These are phyloP conservation scores for Coniochaeta pulveracea DNA, from an alignment of 2,329 filamentous ascomycete species.

Conservation along the genomic window DNA sequence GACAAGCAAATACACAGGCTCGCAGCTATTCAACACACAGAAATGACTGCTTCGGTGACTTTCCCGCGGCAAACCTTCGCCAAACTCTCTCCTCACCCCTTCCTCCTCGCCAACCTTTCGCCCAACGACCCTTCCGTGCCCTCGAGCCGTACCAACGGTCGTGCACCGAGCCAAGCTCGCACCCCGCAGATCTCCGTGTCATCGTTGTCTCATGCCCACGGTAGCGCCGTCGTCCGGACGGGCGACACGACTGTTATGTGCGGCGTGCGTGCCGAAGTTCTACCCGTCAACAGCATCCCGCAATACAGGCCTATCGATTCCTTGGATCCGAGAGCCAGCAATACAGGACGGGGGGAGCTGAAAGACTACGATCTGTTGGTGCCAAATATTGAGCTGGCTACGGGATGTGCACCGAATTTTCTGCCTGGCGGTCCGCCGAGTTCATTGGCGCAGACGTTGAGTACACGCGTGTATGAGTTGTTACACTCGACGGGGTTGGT, in stretches of 20 bases:
- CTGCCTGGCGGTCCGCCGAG: conserved; percentile 75
- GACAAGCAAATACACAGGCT: too few relatives aligned
- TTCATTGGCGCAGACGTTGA: conserved; percentile 71
- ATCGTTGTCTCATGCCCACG: conserved; percentile 79
- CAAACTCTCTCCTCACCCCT: conserved; percentile 79
- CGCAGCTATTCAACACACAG: not conserved
- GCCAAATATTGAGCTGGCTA: conserved; percentile 86
- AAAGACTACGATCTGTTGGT: conserved; percentile 66
- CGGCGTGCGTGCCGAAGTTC: conserved; percentile 76
- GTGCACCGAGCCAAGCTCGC: conserved; percentile 58
- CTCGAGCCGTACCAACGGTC: conserved; percentile 70
- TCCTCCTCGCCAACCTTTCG: conserved; percentile 79
- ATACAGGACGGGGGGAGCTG: conserved; percentile 28
- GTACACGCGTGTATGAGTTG: conserved; percentile 66
- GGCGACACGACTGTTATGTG: conserved; percentile 94
- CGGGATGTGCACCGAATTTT: conserved; percentile 77
- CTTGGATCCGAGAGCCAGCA: conserved; percentile 20
- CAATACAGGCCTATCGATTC: conserved; percentile 41
- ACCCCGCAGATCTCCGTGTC: conserved; percentile 67
- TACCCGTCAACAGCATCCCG: conserved; percentile 64
- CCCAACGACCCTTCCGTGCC: conserved; percentile 29
- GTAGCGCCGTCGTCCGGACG: conserved; percentile 75
- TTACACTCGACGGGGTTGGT: conserved; percentile 63
- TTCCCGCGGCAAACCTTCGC: conserved; percentile 64
- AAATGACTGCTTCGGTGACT: conserved; percentile 26